Evolutionary conservation across 2,329 filamentous ascomycete genomes (phyloP), one percentile per base, ranked within the genome.

Genomic region (Microthyrium microscopicum): DNA sequence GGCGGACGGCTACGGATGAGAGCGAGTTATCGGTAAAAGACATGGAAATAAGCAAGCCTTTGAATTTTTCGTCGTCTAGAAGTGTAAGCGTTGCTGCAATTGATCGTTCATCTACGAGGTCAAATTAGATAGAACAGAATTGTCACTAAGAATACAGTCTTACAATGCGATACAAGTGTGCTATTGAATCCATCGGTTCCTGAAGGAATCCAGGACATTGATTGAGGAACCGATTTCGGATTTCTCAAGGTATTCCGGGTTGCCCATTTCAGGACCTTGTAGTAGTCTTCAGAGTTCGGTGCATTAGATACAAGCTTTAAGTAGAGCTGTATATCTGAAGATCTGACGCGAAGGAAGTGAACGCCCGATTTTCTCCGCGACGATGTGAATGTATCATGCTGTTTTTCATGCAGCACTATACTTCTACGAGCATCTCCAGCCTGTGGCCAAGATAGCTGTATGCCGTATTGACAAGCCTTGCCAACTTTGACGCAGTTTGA

Each of bases 361-460:
- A 11, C 17, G n/a, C 9, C 22, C 11, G 22, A 26, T 6, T 29
- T 33, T 20, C 16, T n/a, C n/a, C n/a, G n/a, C n/a, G n/a, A n/a
- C n/a, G n/a, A n/a, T n/a, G n/a, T 36, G 19, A 3, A 13, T 15
- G 9, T 27, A n/a, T 13, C 31, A 16, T 20, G 24, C 27, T 9
- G 27, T 16, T 15, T 29, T 29, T 9, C 8, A 9, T 8, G 8
- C 8, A 8, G 16, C 8, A 16, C 27, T 8, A 16, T 29, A 16
- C 27, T 29, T 33, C 42, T 27, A 29, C 39, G 38, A 17, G 18
- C 29, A 24, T 44, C 42, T 30, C 36, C 33, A 16, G 33, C 31
- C 11, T 31, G 30, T 22, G 42, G 42, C 40, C 39, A 44, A 11
- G 40, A 44, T 9, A 44, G 33, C 18, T 35, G 34, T 15, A 41